Evolutionary conservation across 805 yeast genomes (phyloP), one percentile per base, ranked within the genome.

Genomic region (Suhomyces pyralidae): DNA sequence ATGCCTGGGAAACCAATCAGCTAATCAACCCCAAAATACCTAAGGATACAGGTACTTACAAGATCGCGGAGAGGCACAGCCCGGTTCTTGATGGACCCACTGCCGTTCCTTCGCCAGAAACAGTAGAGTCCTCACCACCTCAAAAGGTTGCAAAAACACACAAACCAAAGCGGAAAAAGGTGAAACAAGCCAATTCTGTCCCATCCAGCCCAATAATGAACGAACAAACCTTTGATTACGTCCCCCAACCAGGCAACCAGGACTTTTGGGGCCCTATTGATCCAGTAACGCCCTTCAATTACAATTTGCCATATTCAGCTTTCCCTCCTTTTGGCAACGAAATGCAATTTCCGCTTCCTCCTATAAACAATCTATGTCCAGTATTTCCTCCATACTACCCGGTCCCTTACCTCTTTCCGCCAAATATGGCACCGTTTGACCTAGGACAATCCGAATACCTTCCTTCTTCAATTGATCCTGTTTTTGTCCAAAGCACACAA

Each of bases 1-100:
- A 53, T 20, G 56, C 58, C 12, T 55, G 54, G 54, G 40, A 45
- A 12, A 49, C 48, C 14, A 45, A 49, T 22, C n/a, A 26, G 30
- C 46, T 49, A 48, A 7, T 45, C n/a, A n/a, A 45, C 8, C 20
- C 20, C 20, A 15, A 9, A 2, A 6, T 15, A 19, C 20, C 40
- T n/a, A 36, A 8, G 4, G 4, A 14, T 7, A 38, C 42, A 5
- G 24, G 8, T 3, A 8, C 19, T 7, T 15, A 9, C 40, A 17
- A 36, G n/a, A 10, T n/a, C 24, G 6, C 7, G 17, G 36, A 32
- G 17, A 32, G n/a, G 8, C 36, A n/a, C 42, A 38, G 24, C 8
- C 42, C 42, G 9, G 42, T 19, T 38, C 24, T 38, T 17, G 42
- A 38, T 5, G 42, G 42, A 19, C 42, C 42, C 22, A 38, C 42